phyloP scores from a whole-genome alignment of 2,329 filamentous ascomycete species.

The Phaeosphaeria sp. region DNA sequence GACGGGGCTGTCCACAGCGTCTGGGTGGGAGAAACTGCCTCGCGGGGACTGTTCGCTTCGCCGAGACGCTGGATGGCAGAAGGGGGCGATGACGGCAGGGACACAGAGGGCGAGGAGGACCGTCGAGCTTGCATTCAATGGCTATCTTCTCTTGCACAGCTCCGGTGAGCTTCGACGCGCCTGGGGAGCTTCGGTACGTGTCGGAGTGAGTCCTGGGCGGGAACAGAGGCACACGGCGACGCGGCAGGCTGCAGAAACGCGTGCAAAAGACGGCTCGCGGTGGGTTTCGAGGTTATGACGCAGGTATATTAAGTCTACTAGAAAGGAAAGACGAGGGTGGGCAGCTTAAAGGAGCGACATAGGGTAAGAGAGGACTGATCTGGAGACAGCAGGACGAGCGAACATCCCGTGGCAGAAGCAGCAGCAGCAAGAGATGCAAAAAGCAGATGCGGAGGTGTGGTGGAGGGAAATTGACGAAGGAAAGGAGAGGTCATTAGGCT shows the following conservation, averaged over 20 bases:
- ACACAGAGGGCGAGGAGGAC: conserved; percentile 38
- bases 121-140: conserved; percentile 52
- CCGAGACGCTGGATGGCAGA: conserved; percentile 33
- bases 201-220: conserved; percentile 15
- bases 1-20: conserved; percentile 50
- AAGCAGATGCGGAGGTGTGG: conserved; percentile 24
- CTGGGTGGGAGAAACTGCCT: conserved; percentile 43
- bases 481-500: conserved; percentile 1
- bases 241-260: conserved; percentile 12
- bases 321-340: conserved; percentile 41
- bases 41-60: conserved; percentile 31
- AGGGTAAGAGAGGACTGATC: conserved; percentile 35
- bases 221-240: conserved; percentile 13
- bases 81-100: conserved; percentile 45
- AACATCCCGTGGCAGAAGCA: conserved; percentile 43
- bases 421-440: conserved; percentile 29
- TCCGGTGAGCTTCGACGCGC: conserved; percentile 29
- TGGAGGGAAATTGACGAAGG: conserved; percentile 7
- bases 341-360: conserved; percentile 50
- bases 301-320: conserved; percentile 40
- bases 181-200: conserved; percentile 27
- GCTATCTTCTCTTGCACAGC: conserved; percentile 22
- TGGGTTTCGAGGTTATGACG: conserved; percentile 30
- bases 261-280: conserved; percentile 19
- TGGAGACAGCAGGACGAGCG: conserved; percentile 35